Conservation (phyloP, 345 rosid species). For the Rhodamnia argentea region DNA sequence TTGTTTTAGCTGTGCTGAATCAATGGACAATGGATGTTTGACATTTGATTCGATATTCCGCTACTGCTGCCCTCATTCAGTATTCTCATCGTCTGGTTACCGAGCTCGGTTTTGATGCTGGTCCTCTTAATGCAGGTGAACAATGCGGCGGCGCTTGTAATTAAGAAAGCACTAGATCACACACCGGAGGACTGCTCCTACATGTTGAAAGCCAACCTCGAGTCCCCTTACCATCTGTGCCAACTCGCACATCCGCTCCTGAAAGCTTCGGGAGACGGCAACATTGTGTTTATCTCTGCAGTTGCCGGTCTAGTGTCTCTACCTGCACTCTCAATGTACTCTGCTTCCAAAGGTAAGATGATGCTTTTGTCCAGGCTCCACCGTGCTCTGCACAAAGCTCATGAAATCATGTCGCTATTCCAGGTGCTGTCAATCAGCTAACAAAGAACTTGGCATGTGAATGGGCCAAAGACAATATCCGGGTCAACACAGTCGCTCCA, state of each 20-base stretch:
- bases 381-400: background rate
- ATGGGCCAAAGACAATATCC: conserved; percentile 42
- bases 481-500: conserved; percentile 29
- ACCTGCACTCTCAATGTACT: conserved; percentile 15
- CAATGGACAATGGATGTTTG: background rate
- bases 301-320: conserved; percentile 18
- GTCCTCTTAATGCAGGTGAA: conserved; percentile 18
- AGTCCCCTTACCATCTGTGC: conserved; percentile 35
- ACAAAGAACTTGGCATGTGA: conserved; percentile 40
- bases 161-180: conserved; percentile 20
- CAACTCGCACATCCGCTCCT: conserved; percentile 36
- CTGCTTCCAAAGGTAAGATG: conserved; percentile 31
- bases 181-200: conserved; percentile 17
- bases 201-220: conserved; percentile 26
- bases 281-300: conserved; percentile 37
- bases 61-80: background rate
- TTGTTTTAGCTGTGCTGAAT: background rate
- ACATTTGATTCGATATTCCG: background rate
- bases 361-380: background rate
- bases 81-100: background rate
- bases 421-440: conserved; percentile 38
- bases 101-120: background rate
- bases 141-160: conserved; percentile 25
- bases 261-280: conserved; percentile 35
- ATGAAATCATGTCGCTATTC: background rate